phyloP scores from a whole-genome alignment of 352 stramenopile species.

The Globisporangium echinulatum region DNA sequence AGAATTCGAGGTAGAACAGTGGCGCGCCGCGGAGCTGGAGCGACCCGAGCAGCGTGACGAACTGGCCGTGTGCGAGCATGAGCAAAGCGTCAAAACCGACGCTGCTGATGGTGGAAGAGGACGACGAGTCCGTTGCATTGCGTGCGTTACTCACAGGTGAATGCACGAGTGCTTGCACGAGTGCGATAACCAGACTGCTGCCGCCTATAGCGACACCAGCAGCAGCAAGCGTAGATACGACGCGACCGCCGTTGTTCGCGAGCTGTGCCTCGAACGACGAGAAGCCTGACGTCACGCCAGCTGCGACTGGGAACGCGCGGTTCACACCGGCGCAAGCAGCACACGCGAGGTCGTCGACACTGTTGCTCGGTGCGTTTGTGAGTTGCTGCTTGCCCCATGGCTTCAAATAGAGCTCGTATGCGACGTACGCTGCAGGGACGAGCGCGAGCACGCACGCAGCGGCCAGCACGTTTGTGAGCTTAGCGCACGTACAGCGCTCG shows the following conservation, averaged over 20 bases:
- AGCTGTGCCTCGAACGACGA: conserved; percentile 28
- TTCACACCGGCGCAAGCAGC: conserved; percentile 39
- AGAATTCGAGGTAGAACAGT: conserved; percentile 41
- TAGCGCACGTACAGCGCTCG: conserved; percentile 17
- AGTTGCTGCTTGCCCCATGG: conserved; percentile 35
- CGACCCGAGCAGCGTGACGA: conserved; percentile 38
- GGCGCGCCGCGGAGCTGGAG: conserved; percentile 35
- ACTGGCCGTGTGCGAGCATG: conserved; percentile 38
- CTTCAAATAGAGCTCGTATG: conserved; percentile 40
- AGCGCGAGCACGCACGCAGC: conserved; percentile 23
- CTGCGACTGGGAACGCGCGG: conserved; percentile 30
- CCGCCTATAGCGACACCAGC: conserved; percentile 26
- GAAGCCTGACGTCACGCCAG: conserved; percentile 19
- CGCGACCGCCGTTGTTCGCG: conserved; percentile 34
- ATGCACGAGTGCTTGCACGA: conserved; percentile 9
- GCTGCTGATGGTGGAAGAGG: conserved; percentile 3
- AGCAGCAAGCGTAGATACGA: conserved; percentile 21
- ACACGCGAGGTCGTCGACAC: conserved; percentile 21
- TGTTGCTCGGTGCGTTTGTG: neutral
- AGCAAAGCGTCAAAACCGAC: conserved; percentile 33
- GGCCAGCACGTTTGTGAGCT: conserved; percentile 9
- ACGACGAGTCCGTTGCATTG: conserved; percentile 10
- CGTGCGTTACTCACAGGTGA: conserved; percentile 9
- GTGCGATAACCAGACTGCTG: conserved; percentile 15
- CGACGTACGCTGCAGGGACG: conserved; percentile 29